These are phyloP conservation scores for Colletotrichum destructivum DNA, from an alignment of 2,329 filamentous ascomycete species.

Conservation along the genomic window DNA sequence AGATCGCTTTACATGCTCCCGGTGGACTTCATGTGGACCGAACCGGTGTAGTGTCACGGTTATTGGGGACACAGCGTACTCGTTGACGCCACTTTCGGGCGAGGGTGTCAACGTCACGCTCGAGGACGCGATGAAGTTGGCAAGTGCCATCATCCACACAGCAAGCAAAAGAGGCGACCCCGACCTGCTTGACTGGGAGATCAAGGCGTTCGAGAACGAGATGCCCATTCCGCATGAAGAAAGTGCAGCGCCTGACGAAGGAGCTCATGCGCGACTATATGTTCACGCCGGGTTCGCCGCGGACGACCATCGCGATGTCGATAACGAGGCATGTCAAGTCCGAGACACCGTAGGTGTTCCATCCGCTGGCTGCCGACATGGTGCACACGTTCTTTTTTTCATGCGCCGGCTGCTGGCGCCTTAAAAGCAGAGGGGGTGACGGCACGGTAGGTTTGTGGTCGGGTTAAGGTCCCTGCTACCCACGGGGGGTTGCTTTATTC, in stretches of 20 bases:
- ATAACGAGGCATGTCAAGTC: conserved; percentile 52
- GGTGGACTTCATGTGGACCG: conserved; percentile 64
- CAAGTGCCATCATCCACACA: conserved; percentile 56
- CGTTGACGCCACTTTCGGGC: conserved; percentile 72
- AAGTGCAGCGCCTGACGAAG: conserved; percentile 58
- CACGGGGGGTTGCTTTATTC: conserved; percentile 28
- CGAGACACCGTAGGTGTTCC: conserved; percentile 49
- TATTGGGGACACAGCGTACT: conserved; percentile 73
- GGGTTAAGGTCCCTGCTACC: conserved; percentile 31
- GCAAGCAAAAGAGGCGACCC: conserved; percentile 43
- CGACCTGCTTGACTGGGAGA: conserved; percentile 52
- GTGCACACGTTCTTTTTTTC: conserved; percentile 49
- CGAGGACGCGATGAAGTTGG: conserved; percentile 67
- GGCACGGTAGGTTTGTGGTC: conserved; percentile 29
- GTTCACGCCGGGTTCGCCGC: conserved; percentile 62
- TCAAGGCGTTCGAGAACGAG: conserved; percentile 54
- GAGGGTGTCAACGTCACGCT: conserved; percentile 73
- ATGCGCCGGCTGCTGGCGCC: conserved; percentile 41
- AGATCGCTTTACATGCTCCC: conserved; percentile 69
- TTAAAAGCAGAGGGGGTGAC: conserved; percentile 1
- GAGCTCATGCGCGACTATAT: conserved; percentile 64
- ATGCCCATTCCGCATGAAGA: conserved; percentile 56
- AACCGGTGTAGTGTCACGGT: conserved; percentile 65
- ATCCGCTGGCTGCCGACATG: conserved; percentile 50
- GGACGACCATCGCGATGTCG: conserved; percentile 57